Conservation (phyloP, 1,284 basidiomycete species). For the Puccinia coronata region DNA sequence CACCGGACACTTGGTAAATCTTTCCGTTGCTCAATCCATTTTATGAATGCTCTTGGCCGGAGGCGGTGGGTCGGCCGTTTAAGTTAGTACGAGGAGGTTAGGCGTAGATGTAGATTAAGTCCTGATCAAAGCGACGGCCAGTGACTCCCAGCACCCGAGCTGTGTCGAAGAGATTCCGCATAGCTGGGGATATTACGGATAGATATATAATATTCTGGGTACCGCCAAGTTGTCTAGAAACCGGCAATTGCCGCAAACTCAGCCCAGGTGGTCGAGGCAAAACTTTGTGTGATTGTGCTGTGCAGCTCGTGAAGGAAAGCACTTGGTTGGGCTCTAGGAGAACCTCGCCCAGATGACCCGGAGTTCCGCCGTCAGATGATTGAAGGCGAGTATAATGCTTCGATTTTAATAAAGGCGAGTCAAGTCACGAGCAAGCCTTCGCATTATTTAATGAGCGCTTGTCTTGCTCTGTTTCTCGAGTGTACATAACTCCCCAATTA, state of each 20-base stretch:
- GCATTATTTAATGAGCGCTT: background rate
- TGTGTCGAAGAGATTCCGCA: background rate
- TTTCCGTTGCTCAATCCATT: too few species aligned
- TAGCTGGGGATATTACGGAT: background rate
- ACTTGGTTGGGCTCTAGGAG: background rate
- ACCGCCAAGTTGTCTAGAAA: too few species aligned
- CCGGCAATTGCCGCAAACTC: background rate
- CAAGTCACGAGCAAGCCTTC: background rate
- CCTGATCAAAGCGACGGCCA: background rate
- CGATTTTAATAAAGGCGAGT: background rate
- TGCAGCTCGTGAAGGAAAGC: background rate
- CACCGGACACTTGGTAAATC: too few species aligned
- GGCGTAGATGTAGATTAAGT: background rate
- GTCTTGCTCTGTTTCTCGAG: background rate
- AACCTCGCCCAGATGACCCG: background rate
- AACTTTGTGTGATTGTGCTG: background rate
- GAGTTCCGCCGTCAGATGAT: background rate
- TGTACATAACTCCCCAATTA: background rate
- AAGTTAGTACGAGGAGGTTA: background rate
- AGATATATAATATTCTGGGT: background rate
- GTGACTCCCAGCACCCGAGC: background rate
- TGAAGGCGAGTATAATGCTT: too few species aligned
- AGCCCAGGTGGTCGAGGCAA: background rate
- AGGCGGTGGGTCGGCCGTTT: background rate
- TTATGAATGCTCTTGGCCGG: too few species aligned